Conservation (phyloP, 805 yeast species). For the Pichia rugopelliculosa region DNA sequence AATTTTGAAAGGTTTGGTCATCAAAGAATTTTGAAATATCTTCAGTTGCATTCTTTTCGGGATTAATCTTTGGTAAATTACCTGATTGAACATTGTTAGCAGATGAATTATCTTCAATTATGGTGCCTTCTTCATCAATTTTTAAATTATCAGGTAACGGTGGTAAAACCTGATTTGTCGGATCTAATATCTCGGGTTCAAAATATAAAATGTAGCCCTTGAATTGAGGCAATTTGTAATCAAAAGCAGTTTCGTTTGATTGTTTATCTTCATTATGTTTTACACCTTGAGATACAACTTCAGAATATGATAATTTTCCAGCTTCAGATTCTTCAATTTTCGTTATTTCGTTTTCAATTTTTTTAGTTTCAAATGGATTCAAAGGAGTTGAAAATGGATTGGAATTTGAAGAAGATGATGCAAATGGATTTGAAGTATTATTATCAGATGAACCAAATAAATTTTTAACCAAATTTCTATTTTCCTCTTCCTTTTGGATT, state of each 20-base stretch:
- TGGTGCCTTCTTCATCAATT: constrained; percentile 11
- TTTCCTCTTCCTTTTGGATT: constrained; percentile 36
- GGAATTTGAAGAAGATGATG: constrained; percentile 18
- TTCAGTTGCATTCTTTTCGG: constrained; percentile 26
- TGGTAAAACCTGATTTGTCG: constrained; percentile 35
- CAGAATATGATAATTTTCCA: constrained; percentile 1
- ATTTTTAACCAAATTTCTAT: constrained; percentile 30
- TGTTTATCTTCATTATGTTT: background rate
- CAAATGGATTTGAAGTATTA: constrained; percentile 29
- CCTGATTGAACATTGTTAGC: constrained; percentile 9
- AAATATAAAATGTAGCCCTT: constrained; percentile 66
- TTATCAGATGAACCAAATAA: constrained; percentile 17
- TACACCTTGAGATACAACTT: background rate
- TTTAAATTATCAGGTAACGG: constrained; percentile 36
- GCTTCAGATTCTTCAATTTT: background rate
- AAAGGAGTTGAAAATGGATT: constrained; percentile 20
- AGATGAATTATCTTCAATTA: constrained; percentile 9
- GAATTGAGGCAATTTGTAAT: constrained; percentile 38
- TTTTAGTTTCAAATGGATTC: constrained; percentile 18
- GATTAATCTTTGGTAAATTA: constrained; percentile 15
- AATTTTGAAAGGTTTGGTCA: constrained; percentile 73
- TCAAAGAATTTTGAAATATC: constrained; percentile 50
- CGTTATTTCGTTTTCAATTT: background rate
- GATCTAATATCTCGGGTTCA: constrained; percentile 59
- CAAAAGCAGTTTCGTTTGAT: background rate